Percentiles rank a stretch among this genome's conserved stretches.
Evolutionary conservation across 2,329 filamentous ascomycete species (phyloP).

Genomic region (Botryotinia calthae): DNA sequence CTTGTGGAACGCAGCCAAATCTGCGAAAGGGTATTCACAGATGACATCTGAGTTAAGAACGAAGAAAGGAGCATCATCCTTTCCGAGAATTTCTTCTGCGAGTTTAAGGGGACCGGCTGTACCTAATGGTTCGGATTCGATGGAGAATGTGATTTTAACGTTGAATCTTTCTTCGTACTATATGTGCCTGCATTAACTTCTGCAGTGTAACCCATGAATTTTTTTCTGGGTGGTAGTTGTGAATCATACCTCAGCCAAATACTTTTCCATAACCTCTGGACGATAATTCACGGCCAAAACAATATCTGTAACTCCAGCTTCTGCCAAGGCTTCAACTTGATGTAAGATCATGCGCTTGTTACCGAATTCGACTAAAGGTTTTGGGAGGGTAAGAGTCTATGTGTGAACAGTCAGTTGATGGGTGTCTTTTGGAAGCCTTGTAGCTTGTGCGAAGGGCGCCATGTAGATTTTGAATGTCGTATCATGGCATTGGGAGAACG

Average conservation of each 20-base stretch:
- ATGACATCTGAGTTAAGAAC: conserved; percentile 98
- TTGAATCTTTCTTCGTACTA: conserved; percentile 89
- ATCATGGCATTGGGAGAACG: conserved; percentile 41
- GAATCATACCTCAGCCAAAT: conserved; percentile 74
- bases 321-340: conserved; percentile 92
- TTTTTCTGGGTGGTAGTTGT: neutral
- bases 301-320: conserved; percentile 93
- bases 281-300: conserved; percentile 98
- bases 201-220: conserved; percentile 18
- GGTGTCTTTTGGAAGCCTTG: conserved; percentile 23
- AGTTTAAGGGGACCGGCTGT: conserved; percentile 95
- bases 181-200: conserved; percentile 23
- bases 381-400: conserved; percentile 92
- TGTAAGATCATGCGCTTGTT: conserved; percentile 99
- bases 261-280: conserved; percentile 94
- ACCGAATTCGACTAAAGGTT: conserved; percentile 95
- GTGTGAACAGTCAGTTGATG: conserved; percentile 29
- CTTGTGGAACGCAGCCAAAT: conserved; percentile 90
- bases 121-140: conserved; percentile 92
- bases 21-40: conserved; percentile 93
- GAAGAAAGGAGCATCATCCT: conserved; percentile 94
- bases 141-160: conserved; percentile 94
- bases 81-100: conserved; percentile 85
- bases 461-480: conserved; percentile 24
- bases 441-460: conserved; percentile 20